These are phyloP conservation scores for Trypanosoma boissoni DNA, from an alignment of 208 protist genomes.

Conservation along the genomic window DNA sequence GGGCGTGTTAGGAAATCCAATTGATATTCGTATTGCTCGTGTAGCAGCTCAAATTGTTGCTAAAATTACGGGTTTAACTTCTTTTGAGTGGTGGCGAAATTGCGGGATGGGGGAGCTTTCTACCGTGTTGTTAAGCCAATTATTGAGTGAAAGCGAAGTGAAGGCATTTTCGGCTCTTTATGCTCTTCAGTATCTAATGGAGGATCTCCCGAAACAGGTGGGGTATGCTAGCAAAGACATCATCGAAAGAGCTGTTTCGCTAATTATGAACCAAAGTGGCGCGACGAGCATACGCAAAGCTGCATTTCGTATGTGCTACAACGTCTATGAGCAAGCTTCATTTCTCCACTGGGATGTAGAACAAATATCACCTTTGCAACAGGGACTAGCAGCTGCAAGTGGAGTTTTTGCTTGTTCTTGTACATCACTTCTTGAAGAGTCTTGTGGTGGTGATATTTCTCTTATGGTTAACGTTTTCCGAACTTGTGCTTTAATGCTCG, in stretches of 20 bases:
- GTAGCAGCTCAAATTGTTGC: slow-evolving; percentile 83
- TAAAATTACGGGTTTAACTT: slow-evolving; percentile 74
- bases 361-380: slow-evolving; percentile 66
- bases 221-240: slow-evolving; percentile 69
- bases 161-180: slow-evolving; percentile 77
- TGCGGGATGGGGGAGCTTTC: slow-evolving; percentile 59
- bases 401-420: slow-evolving; percentile 54
- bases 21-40: slow-evolving; percentile 57
- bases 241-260: slow-evolving; percentile 48
- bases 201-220: slow-evolving; percentile 80
- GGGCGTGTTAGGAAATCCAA: slow-evolving; percentile 40
- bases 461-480: slow-evolving; percentile 65
- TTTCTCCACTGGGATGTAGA: slow-evolving; percentile 86
- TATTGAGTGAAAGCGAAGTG: slow-evolving; percentile 53
- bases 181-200: slow-evolving; percentile 84
- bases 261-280: slow-evolving; percentile 28
- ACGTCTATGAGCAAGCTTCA: slow-evolving; percentile 79
- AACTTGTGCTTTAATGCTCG: slow-evolving; percentile 69
- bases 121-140: slow-evolving; percentile 56
- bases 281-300: slow-evolving; percentile 58
- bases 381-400: slow-evolving; percentile 63
- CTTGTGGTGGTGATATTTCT: slow-evolving; percentile 44
- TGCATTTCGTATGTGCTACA: slow-evolving; percentile 85
- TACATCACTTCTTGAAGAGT: slow-evolving; percentile 54
- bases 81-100: slow-evolving; percentile 76